phyloP scores from a whole-genome alignment of 352 stramenopile genomes.

The Globisporangium middletonii region DNA sequence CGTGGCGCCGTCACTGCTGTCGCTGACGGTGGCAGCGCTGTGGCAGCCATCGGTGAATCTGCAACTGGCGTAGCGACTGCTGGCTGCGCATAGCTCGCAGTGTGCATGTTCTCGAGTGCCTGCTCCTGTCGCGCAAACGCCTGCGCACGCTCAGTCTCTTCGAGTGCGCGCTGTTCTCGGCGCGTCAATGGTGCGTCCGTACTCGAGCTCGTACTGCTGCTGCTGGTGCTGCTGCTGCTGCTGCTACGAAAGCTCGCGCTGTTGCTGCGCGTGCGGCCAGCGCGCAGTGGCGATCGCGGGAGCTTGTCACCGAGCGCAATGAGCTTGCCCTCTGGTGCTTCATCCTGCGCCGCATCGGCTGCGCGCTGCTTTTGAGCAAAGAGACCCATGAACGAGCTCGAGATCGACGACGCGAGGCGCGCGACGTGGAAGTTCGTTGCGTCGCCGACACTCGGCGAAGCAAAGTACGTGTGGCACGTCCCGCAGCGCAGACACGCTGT shows the following conservation, averaged over 20 bases:
- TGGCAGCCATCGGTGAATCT: neutral
- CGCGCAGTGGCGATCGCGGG: constrained; percentile 23
- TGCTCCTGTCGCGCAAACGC: constrained; percentile 15
- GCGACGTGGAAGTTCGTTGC: constrained; percentile 84
- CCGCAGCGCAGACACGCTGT: constrained; percentile 76
- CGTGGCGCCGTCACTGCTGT: neutral
- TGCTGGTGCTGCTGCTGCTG: neutral
- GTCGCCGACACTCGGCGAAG: constrained; percentile 65
- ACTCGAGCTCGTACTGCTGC: neutral
- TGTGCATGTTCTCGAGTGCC: constrained; percentile 15
- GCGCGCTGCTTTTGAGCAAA: constrained; percentile 39
- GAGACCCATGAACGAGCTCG: constrained; percentile 67
- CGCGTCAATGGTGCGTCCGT: neutral
- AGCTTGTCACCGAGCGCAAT: constrained; percentile 53
- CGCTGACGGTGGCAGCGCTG: neutral
- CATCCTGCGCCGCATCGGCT: constrained; percentile 19
- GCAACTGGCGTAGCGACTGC: neutral
- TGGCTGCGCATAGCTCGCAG: constrained; percentile 7
- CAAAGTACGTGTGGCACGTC: constrained; percentile 79
- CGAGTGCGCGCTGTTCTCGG: constrained; percentile 4
- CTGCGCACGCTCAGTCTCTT: constrained; percentile 2
- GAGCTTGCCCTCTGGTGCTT: constrained; percentile 48
- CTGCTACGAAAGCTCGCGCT: constrained; percentile 21
- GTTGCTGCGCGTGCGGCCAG: constrained; percentile 24
- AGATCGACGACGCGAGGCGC: constrained; percentile 69